phyloP scores from a whole-genome alignment of 805 yeast genomes.

The Ogataea trehaloabstinens region DNA sequence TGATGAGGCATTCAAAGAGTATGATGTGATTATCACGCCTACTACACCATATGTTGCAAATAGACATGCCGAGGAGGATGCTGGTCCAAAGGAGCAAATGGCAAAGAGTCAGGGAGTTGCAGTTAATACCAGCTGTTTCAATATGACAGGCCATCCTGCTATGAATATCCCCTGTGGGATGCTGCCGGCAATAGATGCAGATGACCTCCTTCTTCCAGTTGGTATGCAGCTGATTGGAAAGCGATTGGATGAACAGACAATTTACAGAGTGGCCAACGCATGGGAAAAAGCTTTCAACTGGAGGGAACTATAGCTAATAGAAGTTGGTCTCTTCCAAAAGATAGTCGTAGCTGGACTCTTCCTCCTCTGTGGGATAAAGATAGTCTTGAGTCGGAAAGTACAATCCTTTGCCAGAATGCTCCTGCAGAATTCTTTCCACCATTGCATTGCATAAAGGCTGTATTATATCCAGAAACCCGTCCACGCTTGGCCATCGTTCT shows the following conservation, averaged over 20 bases:
- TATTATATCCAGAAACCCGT: too few species aligned
- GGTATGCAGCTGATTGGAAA: slow-evolving; percentile 31
- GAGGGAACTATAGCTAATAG: slow-evolving; percentile 15
- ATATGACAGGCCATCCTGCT: slow-evolving; percentile 39
- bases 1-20: slow-evolving; percentile 26
- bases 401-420: too few species aligned
- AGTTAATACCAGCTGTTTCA: slow-evolving; percentile 35
- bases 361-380: too few species aligned
- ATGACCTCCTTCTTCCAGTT: slow-evolving; percentile 32
- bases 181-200: slow-evolving; percentile 29
- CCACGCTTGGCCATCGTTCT: too few species aligned
- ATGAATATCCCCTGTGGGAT: slow-evolving; percentile 34
- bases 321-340: too few species aligned
- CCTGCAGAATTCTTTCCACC: too few species aligned
- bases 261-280: slow-evolving; percentile 34
- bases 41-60: slow-evolving; percentile 29
- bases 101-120: slow-evolving; percentile 30
- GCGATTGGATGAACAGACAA: slow-evolving; percentile 30
- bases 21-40: slow-evolving; percentile 35
- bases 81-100: slow-evolving; percentile 23
- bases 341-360: too few species aligned
- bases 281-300: slow-evolving; percentile 33
- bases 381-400: too few species aligned
- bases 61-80: slow-evolving; percentile 22
- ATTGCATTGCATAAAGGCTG: too few species aligned